Evolutionary conservation across 78 protist species (phyloP).

Genomic region (Planoprotostelium fungivorum): DNA sequence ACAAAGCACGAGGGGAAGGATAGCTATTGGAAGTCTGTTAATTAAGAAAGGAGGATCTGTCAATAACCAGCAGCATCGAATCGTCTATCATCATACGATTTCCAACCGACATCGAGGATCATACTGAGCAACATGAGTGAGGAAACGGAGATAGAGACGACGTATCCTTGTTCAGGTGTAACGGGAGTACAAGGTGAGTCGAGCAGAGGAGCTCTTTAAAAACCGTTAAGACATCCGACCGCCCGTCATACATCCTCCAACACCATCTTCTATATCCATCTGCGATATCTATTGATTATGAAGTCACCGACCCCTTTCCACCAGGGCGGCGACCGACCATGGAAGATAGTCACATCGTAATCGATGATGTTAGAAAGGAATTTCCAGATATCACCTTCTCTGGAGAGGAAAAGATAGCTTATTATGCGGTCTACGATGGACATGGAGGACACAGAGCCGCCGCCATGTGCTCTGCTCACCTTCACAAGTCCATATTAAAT

Average conservation of each 20-base stretch:
- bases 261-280: neutral
- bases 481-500: constrained; percentile 42
- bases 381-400: neutral
- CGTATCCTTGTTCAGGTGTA: neutral
- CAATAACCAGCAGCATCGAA: too few species aligned
- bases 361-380: neutral
- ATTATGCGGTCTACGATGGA: constrained; percentile 69
- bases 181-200: neutral
- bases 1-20: too few species aligned
- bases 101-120: too few species aligned
- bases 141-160: neutral
- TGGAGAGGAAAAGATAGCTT: neutral
- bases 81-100: too few species aligned
- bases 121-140: too few species aligned
- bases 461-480: constrained; percentile 20
- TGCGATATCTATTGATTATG: neutral
- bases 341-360: neutral
- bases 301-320: neutral
- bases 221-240: too few species aligned
- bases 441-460: constrained; percentile 61
- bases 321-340: neutral
- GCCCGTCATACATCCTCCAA: too few species aligned
- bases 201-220: too few species aligned
- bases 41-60: too few species aligned
- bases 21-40: too few species aligned